These are phyloP conservation scores for Huntiella bhutanensis DNA, from an alignment of 2,329 filamentous ascomycete genomes.

Conservation along the genomic window DNA sequence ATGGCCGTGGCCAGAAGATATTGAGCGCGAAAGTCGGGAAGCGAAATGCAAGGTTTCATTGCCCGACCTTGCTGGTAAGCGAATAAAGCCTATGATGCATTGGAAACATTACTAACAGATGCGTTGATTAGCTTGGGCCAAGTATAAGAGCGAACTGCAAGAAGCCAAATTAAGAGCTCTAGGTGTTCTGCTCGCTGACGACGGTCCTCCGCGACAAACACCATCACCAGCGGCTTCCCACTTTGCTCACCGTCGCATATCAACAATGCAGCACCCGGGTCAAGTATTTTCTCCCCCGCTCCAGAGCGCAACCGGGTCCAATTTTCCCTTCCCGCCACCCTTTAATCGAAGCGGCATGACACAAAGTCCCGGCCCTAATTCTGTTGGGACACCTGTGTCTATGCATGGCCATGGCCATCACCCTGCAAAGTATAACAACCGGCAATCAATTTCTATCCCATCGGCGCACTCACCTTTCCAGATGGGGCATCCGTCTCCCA, in stretches of 20 bases:
- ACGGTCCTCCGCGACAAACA: slow-evolving; percentile 40
- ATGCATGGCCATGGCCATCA: slow-evolving; percentile 37
- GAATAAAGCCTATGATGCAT: not conserved
- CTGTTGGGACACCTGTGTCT: slow-evolving; percentile 54
- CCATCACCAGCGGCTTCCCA: slow-evolving; percentile 6
- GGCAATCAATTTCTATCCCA: slow-evolving; percentile 53
- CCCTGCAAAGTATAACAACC: slow-evolving; percentile 42
- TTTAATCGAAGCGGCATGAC: slow-evolving; percentile 43
- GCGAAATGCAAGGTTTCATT: slow-evolving; percentile 43
- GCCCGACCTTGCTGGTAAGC: slow-evolving; percentile 45
- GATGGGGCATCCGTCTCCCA: slow-evolving; percentile 42
- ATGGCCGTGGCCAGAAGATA: slow-evolving; percentile 46
- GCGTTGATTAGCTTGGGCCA: slow-evolving; percentile 37
- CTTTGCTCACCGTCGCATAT: slow-evolving; percentile 14
- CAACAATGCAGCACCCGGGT: slow-evolving; percentile 55
- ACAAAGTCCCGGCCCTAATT: slow-evolving; percentile 42
- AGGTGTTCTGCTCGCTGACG: slow-evolving; percentile 63
- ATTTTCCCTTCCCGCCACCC: slow-evolving; percentile 35
- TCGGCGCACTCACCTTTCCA: slow-evolving; percentile 48
- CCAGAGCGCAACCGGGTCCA: slow-evolving; percentile 42
- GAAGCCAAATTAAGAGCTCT: slow-evolving; percentile 86
- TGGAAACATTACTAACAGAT: slow-evolving; percentile 3
- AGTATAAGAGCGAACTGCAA: slow-evolving; percentile 63
- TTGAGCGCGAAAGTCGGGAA: slow-evolving; percentile 34
- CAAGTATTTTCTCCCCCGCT: slow-evolving; percentile 71